Base-by-base conservation (phyloP, 2,329 filamentous ascomycete species). In the Dactylonectria macrodidyma region DNA sequence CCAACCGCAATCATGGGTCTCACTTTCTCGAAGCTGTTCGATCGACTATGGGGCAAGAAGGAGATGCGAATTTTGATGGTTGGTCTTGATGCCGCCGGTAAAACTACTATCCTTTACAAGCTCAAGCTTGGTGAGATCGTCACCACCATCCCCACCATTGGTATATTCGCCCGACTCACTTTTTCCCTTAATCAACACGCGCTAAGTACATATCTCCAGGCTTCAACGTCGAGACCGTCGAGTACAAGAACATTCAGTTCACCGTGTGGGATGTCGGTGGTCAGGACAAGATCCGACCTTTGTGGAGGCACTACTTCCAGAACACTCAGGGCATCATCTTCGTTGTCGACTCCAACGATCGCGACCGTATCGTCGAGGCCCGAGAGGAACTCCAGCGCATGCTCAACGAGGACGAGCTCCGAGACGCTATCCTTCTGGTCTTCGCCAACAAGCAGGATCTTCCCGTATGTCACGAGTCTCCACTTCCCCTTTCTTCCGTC, bases 1-100 rank as follows among this genome's bases (percentile, higher is more conserved):
- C 67, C 76, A 80, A 83, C 84, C 88, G 88, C 89, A 87, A 95
- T 85, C 85, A 99, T 99, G 96, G 96, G 96, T 97, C 90, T 98
- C 85, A 91, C 93, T 82, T 94, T 98, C 87, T 98, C 95, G 80
- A 97, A 96, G 90, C 84, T 98, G 82, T 96, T 98, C 85, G 94
- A 97, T 83, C 91, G 92, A 88, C 90, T 98, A 85, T 97, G 94
- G 92, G 95, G 95, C 81, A 97, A 97, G 93, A 98, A 98, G 92
- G 96, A 99, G 91, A 99, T 99, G 96, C 92, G 96, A 89, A 98
- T 99, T 88, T 86, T 99, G 86, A 99, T 99, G 96, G 95, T 99
- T 79, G 96, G 96, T 90, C 92, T 99, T 80, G 96, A 99, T 85
- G 96, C 96, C 80, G 96, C 96, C 84, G 96, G 96, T 93, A 99